Evolutionary conservation across 345 rosid genomes (phyloP).

Genomic region (Physaria fendleri): DNA sequence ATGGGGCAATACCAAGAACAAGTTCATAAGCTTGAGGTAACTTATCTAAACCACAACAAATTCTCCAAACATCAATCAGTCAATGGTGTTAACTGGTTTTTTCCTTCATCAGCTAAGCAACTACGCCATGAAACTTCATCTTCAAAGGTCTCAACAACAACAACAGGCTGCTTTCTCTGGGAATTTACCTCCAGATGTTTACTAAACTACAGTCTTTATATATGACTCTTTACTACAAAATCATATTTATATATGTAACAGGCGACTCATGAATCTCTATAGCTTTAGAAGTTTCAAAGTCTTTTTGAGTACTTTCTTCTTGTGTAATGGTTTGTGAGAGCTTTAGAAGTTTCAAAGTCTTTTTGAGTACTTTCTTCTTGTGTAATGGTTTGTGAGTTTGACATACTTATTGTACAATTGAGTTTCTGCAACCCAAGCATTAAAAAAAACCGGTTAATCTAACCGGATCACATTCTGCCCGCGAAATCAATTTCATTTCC

Average conservation of each 20-base stretch:
- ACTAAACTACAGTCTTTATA: background rate
- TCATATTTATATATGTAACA: background rate
- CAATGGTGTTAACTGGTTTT: background rate
- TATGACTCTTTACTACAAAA: background rate
- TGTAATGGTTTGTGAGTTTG: background rate
- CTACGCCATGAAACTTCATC: constrained; percentile 44
- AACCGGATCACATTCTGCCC: constrained; percentile 8
- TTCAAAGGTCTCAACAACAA: constrained; percentile 38
- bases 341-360: background rate
- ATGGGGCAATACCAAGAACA: constrained; percentile 46
- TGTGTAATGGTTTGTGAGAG: background rate
- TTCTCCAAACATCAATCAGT: background rate
- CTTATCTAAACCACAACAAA: background rate
- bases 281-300: background rate
- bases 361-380: constrained; percentile 1
- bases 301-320: constrained; percentile 3
- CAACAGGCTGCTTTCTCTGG: constrained; percentile 29
- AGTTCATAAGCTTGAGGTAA: constrained; percentile 44
- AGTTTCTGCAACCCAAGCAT: too few relatives aligned
- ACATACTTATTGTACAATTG: background rate
- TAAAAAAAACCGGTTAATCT: background rate
- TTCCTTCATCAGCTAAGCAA: constrained; percentile 37
- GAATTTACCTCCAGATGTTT: constrained; percentile 27
- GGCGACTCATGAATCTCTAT: background rate
- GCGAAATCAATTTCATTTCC: constrained; percentile 1